These are phyloP conservation scores for Leccinum pallidistipes DNA, from an alignment of 1,284 basidiomycete species.

Conservation along the genomic window DNA sequence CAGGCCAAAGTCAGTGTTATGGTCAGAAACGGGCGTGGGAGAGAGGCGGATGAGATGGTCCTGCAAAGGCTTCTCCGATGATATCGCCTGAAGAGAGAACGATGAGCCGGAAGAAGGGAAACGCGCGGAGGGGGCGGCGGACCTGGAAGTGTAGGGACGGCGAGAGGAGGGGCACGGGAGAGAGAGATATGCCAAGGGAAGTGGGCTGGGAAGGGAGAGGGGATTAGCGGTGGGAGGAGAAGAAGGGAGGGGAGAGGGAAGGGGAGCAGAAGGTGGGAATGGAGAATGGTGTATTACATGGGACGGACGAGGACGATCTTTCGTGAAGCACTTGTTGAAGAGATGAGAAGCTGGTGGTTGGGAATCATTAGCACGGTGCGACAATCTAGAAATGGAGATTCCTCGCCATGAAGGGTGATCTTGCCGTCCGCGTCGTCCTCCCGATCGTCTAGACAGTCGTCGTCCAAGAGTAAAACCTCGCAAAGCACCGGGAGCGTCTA, in stretches of 20 bases:
- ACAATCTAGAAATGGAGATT: too few relatives aligned
- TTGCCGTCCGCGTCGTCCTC: too few relatives aligned
- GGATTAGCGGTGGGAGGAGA: slow-evolving; percentile 30
- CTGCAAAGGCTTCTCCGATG: slow-evolving; percentile 65
- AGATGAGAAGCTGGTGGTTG: slow-evolving; percentile 28
- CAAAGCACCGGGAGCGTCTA: too few relatives aligned
- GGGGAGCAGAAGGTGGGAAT: slow-evolving; percentile 35
- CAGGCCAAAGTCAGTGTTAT: slow-evolving; percentile 45
- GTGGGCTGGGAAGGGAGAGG: slow-evolving; percentile 26
- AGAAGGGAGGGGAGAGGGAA: slow-evolving; percentile 28
- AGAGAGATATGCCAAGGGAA: slow-evolving; percentile 29
- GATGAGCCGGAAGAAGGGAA: slow-evolving; percentile 34
- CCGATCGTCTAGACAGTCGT: too few relatives aligned
- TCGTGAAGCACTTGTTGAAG: slow-evolving; percentile 42
- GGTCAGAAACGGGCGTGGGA: slow-evolving; percentile 29
- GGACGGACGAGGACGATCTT: slow-evolving; percentile 36
- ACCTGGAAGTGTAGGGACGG: slow-evolving; percentile 29
- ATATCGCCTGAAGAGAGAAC: slow-evolving; percentile 68
- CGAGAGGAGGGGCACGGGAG: slow-evolving; percentile 33
- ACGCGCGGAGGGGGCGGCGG: slow-evolving; percentile 17
- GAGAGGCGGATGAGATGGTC: slow-evolving; percentile 63
- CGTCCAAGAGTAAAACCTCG: too few relatives aligned
- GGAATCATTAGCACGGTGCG: slow-evolving; percentile 47
- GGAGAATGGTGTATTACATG: slow-evolving; percentile 19
- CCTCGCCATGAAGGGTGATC: too few relatives aligned